These are phyloP conservation scores for Rhodofomes roseus DNA, from an alignment of 1,284 basidiomycete species.

Conservation along the genomic window DNA sequence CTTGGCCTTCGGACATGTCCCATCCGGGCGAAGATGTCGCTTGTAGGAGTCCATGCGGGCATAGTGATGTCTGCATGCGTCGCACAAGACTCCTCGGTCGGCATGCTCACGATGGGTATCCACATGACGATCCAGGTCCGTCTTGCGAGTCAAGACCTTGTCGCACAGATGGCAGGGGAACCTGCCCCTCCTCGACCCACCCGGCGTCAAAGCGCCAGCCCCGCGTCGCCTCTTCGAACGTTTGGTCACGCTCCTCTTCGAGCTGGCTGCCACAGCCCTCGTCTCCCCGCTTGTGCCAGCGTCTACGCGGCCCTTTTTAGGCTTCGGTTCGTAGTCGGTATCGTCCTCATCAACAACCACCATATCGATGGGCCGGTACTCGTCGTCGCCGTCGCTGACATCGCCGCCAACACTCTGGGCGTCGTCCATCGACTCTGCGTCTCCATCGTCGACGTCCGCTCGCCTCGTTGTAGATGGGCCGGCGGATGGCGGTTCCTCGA, in stretches of 20 bases:
- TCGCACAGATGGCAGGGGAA: background rate
- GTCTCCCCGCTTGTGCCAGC: background rate
- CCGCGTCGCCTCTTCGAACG: background rate
- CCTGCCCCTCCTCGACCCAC: background rate
- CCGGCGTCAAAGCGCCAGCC: background rate
- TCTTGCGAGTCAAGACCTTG: background rate
- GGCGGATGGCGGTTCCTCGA: background rate
- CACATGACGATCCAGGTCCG: slow-evolving; percentile 2
- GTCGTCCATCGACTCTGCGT: background rate
- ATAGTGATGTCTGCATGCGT: background rate
- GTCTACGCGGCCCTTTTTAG: background rate
- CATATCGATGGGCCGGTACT: background rate
- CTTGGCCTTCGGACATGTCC: background rate
- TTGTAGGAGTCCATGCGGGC: background rate
- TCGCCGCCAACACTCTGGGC: too few relatives aligned
- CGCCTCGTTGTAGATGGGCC: background rate
- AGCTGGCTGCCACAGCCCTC: background rate
- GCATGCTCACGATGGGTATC: background rate
- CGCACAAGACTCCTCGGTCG: background rate
- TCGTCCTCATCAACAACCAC: slow-evolving; percentile 3
- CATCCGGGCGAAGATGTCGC: background rate
- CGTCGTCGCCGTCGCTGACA: background rate
- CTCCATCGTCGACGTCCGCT: background rate
- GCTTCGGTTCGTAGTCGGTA: background rate
- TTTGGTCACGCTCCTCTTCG: background rate